Evolutionary conservation across 352 stramenopile genomes (phyloP), one percentile per base, ranked within the genome.

Genomic region (Pythium pyrilobum): DNA sequence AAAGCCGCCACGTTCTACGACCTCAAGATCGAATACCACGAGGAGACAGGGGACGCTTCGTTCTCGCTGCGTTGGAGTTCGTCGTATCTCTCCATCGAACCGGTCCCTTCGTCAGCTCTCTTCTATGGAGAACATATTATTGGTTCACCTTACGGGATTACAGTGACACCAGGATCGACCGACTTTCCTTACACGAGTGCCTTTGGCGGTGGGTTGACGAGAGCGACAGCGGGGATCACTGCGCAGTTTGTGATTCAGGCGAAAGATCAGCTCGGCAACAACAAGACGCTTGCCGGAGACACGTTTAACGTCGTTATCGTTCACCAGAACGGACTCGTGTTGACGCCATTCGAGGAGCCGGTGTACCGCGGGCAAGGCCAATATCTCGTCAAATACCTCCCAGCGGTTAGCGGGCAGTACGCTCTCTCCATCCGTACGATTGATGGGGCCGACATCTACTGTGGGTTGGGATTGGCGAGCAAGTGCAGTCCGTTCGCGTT

Each of bases 401-500:
- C 75, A 49, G 59, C 74, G 45, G 48, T 95, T 69, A 88, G 77
- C 43, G 96, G 95, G 0, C 55, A 54, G n/a, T 98, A 98, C 69
- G 56, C 66, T 18, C 52, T 99, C 0, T 92, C 83, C 13, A 82
- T 98, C 25, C 85, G 88, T 43, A 98, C 93, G 10, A 77, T 89
- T 23, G 85, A 93, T 29, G 89, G 83, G 20, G 93, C 83, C 7
- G 85, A 98, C 61, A 98, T 98, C 64, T 98, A 98, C 66, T 98
- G 95, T 54, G 95, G 95, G 0, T 65, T 82, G 1, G 94, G 92
- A 18, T 81, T 92, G 44, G 64, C 78, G 1, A 72, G 90, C 33
- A 98, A 97, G 63, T 99, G 96, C 77, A 98, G 89, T 61, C 96
- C 96, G 12, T 99, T 98, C 56, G 40, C 63, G 5, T 52, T 99